phyloP scores from a whole-genome alignment of 2,329 filamentous ascomycete genomes.

The Hymenoscyphus fructigenus region DNA sequence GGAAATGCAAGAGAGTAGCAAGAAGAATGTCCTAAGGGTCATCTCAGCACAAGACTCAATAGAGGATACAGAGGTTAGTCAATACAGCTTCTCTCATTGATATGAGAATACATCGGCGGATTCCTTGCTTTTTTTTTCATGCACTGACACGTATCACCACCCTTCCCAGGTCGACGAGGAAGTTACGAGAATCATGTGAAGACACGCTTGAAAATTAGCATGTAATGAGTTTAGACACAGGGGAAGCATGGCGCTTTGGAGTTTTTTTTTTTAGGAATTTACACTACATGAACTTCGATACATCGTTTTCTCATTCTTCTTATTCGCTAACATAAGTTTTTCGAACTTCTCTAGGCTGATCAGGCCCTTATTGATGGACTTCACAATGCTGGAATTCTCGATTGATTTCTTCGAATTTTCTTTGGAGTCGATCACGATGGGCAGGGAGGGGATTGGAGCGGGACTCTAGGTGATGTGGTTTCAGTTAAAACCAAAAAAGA shows the following conservation, averaged over 20 bases:
- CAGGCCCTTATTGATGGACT: constrained; percentile 2
- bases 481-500: not conserved
- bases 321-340: not conserved
- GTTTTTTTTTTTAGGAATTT: constrained; percentile 19
- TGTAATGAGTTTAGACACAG: not conserved
- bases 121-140: constrained; percentile 32
- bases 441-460: not conserved
- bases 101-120: not conserved
- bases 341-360: constrained; percentile 1
- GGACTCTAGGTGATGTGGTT: not conserved
- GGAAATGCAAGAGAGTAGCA: constrained; percentile 98
- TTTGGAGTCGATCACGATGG: not conserved
- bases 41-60: constrained; percentile 97
- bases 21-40: constrained; percentile 95
- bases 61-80: constrained; percentile 95
- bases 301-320: not conserved
- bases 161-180: constrained; percentile 42
- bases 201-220: constrained; percentile 1
- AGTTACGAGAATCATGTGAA: constrained; percentile 40
- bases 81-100: not conserved
- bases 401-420: not conserved
- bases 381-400: not conserved
- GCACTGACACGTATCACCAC: constrained; percentile 53
- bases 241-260: constrained; percentile 13
- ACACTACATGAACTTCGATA: constrained; percentile 9